phyloP scores from a whole-genome alignment of 2,329 filamentous ascomycete species.

The Beauveria sp. region DNA sequence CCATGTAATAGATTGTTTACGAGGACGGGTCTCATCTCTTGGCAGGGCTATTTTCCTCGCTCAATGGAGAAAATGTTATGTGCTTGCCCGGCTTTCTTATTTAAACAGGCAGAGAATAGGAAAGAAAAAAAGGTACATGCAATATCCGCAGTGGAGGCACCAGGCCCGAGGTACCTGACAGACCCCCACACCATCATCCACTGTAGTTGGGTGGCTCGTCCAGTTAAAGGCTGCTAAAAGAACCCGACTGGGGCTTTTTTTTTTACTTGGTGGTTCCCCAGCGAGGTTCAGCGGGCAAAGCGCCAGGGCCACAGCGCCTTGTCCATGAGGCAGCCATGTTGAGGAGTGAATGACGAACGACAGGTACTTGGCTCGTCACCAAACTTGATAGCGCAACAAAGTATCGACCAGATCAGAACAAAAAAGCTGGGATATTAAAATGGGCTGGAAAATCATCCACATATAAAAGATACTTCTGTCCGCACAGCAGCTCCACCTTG shows the following conservation, averaged over 20 bases:
- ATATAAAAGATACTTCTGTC: background rate
- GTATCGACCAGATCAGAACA: background rate
- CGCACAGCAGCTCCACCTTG: background rate
- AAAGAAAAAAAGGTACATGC: background rate
- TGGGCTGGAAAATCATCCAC: no score
- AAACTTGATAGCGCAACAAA: background rate
- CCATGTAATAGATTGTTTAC: background rate
- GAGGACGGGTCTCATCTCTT: background rate
- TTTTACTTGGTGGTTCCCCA: background rate
- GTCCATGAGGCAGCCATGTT: background rate
- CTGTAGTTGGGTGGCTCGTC: background rate
- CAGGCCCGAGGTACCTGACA: background rate
- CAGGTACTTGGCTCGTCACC: background rate
- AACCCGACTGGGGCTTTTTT: no score
- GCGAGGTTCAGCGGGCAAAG: background rate
- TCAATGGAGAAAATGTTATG: background rate
- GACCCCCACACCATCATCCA: background rate
- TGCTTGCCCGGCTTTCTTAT: background rate
- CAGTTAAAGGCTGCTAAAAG: background rate
- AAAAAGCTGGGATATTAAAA: no score
- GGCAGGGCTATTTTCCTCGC: background rate
- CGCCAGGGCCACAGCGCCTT: background rate
- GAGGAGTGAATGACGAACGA: no score
- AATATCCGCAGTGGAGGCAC: background rate
- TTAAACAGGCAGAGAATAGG: background rate